phyloP scores from a whole-genome alignment of 2,329 filamentous ascomycete genomes.

The Aspergillus brunneoviolaceus region DNA sequence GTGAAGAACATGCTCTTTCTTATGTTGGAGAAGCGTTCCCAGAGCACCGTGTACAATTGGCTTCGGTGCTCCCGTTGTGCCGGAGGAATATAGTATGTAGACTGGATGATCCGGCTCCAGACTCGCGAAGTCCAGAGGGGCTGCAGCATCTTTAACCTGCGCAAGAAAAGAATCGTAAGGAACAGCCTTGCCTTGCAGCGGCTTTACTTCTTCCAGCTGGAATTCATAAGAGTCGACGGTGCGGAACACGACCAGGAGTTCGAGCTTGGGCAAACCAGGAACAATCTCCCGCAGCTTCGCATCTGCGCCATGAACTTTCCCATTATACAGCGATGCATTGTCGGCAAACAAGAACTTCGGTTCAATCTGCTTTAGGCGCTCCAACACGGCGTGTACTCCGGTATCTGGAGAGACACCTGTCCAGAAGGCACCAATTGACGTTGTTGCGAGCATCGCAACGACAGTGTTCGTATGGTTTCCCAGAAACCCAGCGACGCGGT shows the following conservation, averaged over 20 bases:
- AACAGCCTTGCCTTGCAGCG: constrained; percentile 39
- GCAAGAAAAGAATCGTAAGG: constrained; percentile 49
- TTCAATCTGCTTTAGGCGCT: constrained; percentile 80
- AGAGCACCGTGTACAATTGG: constrained; percentile 91
- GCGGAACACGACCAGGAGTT: constrained; percentile 72
- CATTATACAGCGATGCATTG: constrained; percentile 87
- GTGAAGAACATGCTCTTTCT: constrained; percentile 91
- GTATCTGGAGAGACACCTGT: constrained; percentile 91
- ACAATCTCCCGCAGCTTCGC: constrained; percentile 78
- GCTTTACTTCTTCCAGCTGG: constrained; percentile 35
- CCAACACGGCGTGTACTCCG: constrained; percentile 85
- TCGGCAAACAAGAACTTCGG: constrained; percentile 83
- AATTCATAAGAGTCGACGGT: constrained; percentile 53
- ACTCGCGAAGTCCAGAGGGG: constrained; percentile 66
- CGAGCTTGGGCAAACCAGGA: constrained; percentile 63
- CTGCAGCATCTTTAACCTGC: constrained; percentile 39
- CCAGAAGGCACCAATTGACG: constrained; percentile 85
- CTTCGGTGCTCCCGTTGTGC: constrained; percentile 84
- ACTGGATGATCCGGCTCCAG: constrained; percentile 82
- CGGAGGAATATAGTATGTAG: constrained; percentile 90
- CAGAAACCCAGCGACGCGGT: constrained; percentile 70
- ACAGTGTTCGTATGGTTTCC: constrained; percentile 87
- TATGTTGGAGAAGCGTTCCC: constrained; percentile 91
- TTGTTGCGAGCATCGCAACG: constrained; percentile 81
- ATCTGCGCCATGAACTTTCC: constrained; percentile 78